Conservation (phyloP, 495 filamentous ascomycete species). For the Penicillium robsamsonii region DNA sequence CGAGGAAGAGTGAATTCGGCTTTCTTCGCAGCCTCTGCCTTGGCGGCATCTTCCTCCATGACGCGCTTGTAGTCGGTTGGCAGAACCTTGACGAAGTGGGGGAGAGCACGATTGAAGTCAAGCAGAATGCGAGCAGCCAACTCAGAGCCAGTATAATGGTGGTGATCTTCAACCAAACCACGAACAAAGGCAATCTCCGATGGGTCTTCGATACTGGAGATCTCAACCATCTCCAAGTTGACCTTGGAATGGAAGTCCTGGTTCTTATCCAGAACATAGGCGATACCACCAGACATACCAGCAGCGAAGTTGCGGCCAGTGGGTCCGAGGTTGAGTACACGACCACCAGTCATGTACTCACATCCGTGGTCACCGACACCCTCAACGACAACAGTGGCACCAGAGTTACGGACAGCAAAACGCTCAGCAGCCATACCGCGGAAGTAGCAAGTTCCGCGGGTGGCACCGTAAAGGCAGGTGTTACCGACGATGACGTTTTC, state of each 20-base stretch:
- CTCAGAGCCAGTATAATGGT: constrained; percentile 98
- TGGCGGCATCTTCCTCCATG: constrained; percentile 79
- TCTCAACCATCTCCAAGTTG: constrained; percentile 98
- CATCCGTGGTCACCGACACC: constrained; percentile 97
- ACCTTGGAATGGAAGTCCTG: constrained; percentile 92
- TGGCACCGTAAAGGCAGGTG: constrained; percentile 96
- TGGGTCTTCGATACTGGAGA: constrained; percentile 82
- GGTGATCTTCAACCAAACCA: constrained; percentile 94
- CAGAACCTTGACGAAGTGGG: constrained; percentile 90
- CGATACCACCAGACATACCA: constrained; percentile 99
- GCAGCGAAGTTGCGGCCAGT: constrained; percentile 99
- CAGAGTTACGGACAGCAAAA: constrained; percentile 97
- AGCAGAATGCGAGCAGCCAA: constrained; percentile 90
- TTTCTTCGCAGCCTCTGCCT: constrained; percentile 80
- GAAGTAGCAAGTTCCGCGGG: constrained; percentile 93
- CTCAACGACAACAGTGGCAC: constrained; percentile 94
- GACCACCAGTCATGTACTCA: constrained; percentile 99
- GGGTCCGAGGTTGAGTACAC: constrained; percentile 82
- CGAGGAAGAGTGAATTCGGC: constrained; percentile 81
- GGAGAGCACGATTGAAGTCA: constrained; percentile 94
- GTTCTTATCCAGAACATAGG: constrained; percentile 91
- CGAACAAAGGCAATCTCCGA: constrained; percentile 91
- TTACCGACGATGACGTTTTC: constrained; percentile 98
- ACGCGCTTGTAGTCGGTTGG: constrained; percentile 98
- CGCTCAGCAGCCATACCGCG: constrained; percentile 95